These are phyloP conservation scores for Fragilaria crotonensis DNA, from an alignment of 108 stramenopile species.

Conservation along the genomic window DNA sequence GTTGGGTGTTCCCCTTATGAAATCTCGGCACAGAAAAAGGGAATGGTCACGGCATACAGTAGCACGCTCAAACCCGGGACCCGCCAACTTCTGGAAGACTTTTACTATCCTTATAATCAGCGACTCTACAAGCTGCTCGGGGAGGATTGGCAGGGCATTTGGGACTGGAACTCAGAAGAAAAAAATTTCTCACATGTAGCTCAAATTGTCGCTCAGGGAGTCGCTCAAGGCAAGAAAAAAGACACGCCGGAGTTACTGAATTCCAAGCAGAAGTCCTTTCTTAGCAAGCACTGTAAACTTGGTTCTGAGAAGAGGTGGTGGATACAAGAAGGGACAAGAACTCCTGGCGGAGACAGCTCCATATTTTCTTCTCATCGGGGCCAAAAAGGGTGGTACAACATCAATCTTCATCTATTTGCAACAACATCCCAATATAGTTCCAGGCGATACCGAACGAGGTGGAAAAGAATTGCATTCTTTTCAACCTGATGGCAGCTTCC, in stretches of 20 bases:
- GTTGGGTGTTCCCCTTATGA: neutral
- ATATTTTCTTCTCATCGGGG: slow-evolving; percentile 12
- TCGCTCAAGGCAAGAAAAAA: neutral
- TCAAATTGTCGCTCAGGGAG: too few relatives aligned
- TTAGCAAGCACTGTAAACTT: neutral
- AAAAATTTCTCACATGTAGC: neutral
- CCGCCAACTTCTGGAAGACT: slow-evolving; percentile 4
- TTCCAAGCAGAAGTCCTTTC: neutral
- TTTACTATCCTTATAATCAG: slow-evolving; percentile 9
- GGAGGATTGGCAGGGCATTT: slow-evolving; percentile 1
- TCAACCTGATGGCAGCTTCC: neutral
- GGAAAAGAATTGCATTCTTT: slow-evolving; percentile 14
- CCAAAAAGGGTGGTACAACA: slow-evolving; percentile 12
- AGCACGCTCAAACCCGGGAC: neutral
- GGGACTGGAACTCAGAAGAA: neutral
- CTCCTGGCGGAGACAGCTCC: slow-evolving; percentile 13
- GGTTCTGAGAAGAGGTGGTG: neutral
- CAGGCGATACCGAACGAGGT: too few relatives aligned
- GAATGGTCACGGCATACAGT: neutral
- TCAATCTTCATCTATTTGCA: slow-evolving; percentile 5
- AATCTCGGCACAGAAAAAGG: neutral
- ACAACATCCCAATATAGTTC: slow-evolving; percentile 2
- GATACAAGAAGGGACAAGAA: neutral
- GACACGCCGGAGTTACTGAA: neutral
- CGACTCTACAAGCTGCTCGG: slow-evolving; percentile 9